Conservation (phyloP, 2,329 filamentous ascomycete genomes). For the Coniochaeta hoffmannii region DNA sequence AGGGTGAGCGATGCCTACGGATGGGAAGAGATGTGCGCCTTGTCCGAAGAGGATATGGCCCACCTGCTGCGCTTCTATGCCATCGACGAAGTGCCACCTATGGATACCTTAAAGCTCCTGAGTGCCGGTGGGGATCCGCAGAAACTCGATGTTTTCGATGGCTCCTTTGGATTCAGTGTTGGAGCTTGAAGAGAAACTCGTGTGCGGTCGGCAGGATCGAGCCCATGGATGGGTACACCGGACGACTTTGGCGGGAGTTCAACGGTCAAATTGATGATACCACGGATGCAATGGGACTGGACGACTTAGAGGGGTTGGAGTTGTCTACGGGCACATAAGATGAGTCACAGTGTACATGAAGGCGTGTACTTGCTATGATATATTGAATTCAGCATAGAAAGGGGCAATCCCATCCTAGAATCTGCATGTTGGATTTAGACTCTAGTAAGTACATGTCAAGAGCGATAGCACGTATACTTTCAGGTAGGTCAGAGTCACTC, state of each 20-base stretch:
- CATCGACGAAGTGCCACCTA: conserved; percentile 44
- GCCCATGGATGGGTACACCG: neutral
- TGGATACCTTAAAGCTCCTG: conserved; percentile 49
- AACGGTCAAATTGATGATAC: neutral
- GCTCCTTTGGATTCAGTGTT: conserved; percentile 52
- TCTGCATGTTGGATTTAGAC: too few relatives aligned
- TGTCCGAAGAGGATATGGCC: conserved; percentile 81
- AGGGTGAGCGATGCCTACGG: conserved; percentile 82
- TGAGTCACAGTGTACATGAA: too few relatives aligned
- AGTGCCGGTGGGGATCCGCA: conserved; percentile 35
- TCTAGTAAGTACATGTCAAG: too few relatives aligned
- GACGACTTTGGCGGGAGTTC: neutral
- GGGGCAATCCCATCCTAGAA: too few relatives aligned
- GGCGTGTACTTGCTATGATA: too few relatives aligned
- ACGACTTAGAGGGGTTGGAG: neutral
- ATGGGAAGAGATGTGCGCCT: conserved; percentile 74
- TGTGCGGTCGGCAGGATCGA: too few relatives aligned
- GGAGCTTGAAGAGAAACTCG: conserved; percentile 22
- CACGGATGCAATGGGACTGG: neutral
- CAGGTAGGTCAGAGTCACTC: too few relatives aligned
- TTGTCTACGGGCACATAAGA: too few relatives aligned
- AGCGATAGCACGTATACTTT: too few relatives aligned
- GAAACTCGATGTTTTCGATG: conserved; percentile 49
- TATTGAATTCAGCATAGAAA: too few relatives aligned
- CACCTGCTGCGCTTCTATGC: conserved; percentile 70